Conservation (phyloP, 768 basidiomycete species). For the Pisolithus tinctorius region DNA sequence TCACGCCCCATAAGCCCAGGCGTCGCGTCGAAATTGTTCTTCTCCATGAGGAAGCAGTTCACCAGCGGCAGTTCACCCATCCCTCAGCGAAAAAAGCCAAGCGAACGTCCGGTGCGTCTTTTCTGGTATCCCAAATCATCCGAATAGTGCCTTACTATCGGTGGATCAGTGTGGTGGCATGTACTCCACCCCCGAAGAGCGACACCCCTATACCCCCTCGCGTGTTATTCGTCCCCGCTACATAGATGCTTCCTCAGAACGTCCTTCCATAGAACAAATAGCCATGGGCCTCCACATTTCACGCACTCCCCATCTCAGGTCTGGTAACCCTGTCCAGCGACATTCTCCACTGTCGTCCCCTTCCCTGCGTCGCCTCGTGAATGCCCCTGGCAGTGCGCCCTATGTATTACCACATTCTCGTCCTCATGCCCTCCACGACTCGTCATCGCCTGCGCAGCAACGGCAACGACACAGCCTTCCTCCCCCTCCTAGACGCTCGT, state of each 20-base stretch:
- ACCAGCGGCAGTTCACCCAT: constrained; percentile 6
- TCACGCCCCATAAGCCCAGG: constrained; percentile 6
- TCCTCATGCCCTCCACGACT: constrained; percentile 21
- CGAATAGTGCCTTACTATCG: constrained; percentile 4
- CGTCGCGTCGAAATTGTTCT: constrained; percentile 22
- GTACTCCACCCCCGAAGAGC: constrained; percentile 38
- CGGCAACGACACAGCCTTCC: constrained; percentile 30
- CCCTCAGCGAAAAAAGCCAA: constrained; percentile 16
- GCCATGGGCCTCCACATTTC: constrained; percentile 77
- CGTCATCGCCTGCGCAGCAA: constrained; percentile 15
- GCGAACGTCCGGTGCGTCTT: constrained; percentile 14
- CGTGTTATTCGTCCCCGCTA: constrained; percentile 33
- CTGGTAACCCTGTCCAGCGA: constrained; percentile 18
- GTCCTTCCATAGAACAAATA: constrained; percentile 69
- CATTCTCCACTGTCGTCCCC: constrained; percentile 13
- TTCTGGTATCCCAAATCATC: neutral
- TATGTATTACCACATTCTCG: constrained; percentile 14
- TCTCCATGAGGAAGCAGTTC: constrained; percentile 26
- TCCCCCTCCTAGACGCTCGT: constrained; percentile 57
- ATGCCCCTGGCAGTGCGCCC: constrained; percentile 22
- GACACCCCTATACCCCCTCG: constrained; percentile 23
- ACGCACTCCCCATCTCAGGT: constrained; percentile 64
- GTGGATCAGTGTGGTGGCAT: constrained; percentile 26
- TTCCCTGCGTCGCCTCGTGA: constrained; percentile 12
- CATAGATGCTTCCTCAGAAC: constrained; percentile 34